Evolutionary conservation across 164 flowering plant species (phyloP), one percentile per base, ranked within the genome.

Genomic region (Liquidambar formosana): DNA sequence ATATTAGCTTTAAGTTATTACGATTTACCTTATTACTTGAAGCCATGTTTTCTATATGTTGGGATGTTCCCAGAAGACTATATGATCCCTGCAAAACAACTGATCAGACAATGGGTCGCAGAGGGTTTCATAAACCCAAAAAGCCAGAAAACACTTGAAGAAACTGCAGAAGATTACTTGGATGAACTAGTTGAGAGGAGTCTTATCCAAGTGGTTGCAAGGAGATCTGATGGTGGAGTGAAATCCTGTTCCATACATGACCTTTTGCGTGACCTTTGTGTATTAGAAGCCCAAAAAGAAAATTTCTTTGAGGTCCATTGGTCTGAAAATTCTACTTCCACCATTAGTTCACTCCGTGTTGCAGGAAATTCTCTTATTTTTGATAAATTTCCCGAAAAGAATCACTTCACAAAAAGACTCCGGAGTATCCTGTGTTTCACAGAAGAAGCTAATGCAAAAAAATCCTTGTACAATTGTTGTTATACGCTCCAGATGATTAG

Each of bases 111-210:
- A 23, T 76, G 79, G 79, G 14, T 61, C 3, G 79, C 71, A 0
- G 75, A 72, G 54, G 75, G 75, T 3, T 76, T 72, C 27, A 22
- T 76, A 15, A 49, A 48, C 16, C 47, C 18, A 33, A n/a, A 51
- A 25, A 25, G 19, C 14, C n/a, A 57, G 27, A 53, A 49, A 25
- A 0, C 62, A 10, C 28, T 22, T 9, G 78, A 78, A 51, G 81
- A 61, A 10, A 26, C 59, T 8, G 81, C 70, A 10, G 57, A 67
- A 10, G 72, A 52, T 27, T 70, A 63, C 19, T 38, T 77, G 61
- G 16, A 28, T 0, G 66, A 73, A 43, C 60, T 73, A 9, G 33
- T 77, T n/a, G 18, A 59, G 2, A 46, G 49, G 15, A 46, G 49
- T 16, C 12, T 46, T 13, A 46, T 46, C 15, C 49, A 46, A 46